Base-by-base conservation (phyloP, 805 yeast species). In the Kluyveromyces wickerhamii region DNA sequence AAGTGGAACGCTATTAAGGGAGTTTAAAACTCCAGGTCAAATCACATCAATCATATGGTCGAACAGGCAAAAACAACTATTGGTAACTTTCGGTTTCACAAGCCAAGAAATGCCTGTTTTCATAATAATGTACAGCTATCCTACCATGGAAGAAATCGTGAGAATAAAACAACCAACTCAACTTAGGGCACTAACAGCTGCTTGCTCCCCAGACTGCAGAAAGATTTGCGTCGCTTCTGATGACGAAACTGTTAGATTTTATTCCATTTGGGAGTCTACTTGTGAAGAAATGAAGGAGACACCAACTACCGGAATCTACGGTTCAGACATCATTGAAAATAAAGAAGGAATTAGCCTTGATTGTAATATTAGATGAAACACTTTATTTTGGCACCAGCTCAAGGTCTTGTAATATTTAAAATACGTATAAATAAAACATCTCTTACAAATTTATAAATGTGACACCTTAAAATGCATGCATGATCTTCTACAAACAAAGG, bases 41-140 rank as follows among this genome's bases (percentile, higher is more conserved):
- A 70, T 87, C 3, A 86, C 96, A 0, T 73, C 94, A 0, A 55
- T 87, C 24, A 63, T 72, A 14, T 87, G 96, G 96, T 79, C 89
- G 2, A 59, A 56, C 11, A 65, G 66, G 18, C 65, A 66, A 36
- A 73, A 71, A 39, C 85, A 87, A 47, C 56, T 87, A 2, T 75
- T 74, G 10, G 89, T 81, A 0, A 82, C 94, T 0, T 87, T 78
- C 61, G 96, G 96, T 0, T 86, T 79, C 52, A 79, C 86, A 7
- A 74, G 72, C 34, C 48, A 58, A 2, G 67, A 64, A 1, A 62
- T 63, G 7, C 74, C 79, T 1, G 48, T 67, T 2, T 53, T 83
- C n/a, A 52, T 83, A 2, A 59, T 71, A 1, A 73, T 79, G 0
- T 85, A 74, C 52, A 59, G 78, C 2, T 86, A 79, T 49, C 96